Evolutionary conservation across 805 yeast species (phyloP).

Genomic region (Cyberlindnera bimundalis): DNA sequence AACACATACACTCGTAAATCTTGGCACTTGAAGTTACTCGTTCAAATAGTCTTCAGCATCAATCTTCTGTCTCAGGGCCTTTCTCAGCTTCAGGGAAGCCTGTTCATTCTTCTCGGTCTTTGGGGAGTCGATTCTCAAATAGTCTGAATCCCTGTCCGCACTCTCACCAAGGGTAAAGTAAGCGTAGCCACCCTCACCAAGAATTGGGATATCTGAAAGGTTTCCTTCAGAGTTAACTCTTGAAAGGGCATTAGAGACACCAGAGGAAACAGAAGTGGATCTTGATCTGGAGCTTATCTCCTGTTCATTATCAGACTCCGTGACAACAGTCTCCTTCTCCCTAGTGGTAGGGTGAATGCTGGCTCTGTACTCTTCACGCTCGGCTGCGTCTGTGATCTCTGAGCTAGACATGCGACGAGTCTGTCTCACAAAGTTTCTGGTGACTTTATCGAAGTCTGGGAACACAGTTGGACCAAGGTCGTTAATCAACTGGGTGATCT

Average conservation of each 20-base stretch:
- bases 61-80: conserved; percentile 7
- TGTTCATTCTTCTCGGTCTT: background rate
- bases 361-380: background rate
- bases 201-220: conserved; percentile 61
- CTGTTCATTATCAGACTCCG: conserved; percentile 22
- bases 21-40: no score
- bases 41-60: background rate
- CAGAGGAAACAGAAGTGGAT: conserved; percentile 31
- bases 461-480: conserved; percentile 80
- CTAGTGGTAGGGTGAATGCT: no score
- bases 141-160: conserved; percentile 3
- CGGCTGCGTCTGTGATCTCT: background rate
- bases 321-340: no score
- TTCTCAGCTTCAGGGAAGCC: conserved; percentile 9
- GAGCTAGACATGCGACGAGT: background rate
- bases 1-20: no score
- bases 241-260: conserved; percentile 55
- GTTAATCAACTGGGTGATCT: conserved; percentile 78
- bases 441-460: conserved; percentile 68
- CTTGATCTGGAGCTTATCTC: conserved; percentile 15
- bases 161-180: conserved; percentile 3
- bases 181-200: conserved; percentile 31
- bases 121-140: conserved; percentile 2
- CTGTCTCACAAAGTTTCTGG: conserved; percentile 18
- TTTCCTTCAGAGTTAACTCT: conserved; percentile 60